Evolutionary conservation across 2,329 filamentous ascomycete genomes (phyloP).

Genomic region (Colletotrichum tabaci): DNA sequence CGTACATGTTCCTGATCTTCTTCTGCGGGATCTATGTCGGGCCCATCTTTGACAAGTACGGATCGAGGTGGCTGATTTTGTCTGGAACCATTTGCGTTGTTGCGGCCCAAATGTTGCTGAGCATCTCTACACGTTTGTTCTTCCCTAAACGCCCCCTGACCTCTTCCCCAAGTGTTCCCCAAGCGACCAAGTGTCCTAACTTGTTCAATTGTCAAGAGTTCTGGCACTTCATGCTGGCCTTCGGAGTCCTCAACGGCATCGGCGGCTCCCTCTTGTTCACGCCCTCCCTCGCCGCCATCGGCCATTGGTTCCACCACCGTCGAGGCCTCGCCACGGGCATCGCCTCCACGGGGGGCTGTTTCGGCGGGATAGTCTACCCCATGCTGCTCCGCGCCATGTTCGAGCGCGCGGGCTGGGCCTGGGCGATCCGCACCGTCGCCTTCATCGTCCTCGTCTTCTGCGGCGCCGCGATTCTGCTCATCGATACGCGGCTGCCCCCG

Average conservation of each 20-base stretch:
- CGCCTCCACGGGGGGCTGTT: slow-evolving; percentile 80
- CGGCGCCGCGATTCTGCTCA: slow-evolving; percentile 61
- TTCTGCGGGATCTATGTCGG: slow-evolving; percentile 89
- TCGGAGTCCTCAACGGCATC: slow-evolving; percentile 81
- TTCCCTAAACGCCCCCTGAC: neutral
- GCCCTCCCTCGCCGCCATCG: slow-evolving; percentile 82
- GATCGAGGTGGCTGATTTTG: slow-evolving; percentile 80
- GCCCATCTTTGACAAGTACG: slow-evolving; percentile 88
- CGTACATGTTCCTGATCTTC: slow-evolving; percentile 89
- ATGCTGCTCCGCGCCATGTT: slow-evolving; percentile 59
- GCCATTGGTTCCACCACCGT: slow-evolving; percentile 76
- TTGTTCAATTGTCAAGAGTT: slow-evolving; percentile 65
- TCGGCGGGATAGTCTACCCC: slow-evolving; percentile 79
- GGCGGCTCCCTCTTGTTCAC: slow-evolving; percentile 87
- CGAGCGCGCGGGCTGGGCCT: slow-evolving; percentile 45
- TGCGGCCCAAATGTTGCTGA: slow-evolving; percentile 76
- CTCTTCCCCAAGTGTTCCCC: neutral
- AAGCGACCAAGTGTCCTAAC: neutral
- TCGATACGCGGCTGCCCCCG: slow-evolving; percentile 73
- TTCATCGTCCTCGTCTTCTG: slow-evolving; percentile 63
- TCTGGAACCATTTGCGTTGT: slow-evolving; percentile 75
- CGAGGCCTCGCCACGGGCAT: slow-evolving; percentile 87
- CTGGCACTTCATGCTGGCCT: slow-evolving; percentile 88
- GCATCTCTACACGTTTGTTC: slow-evolving; percentile 74
- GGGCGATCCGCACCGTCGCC: slow-evolving; percentile 65